Evolutionary conservation across 495 filamentous ascomycete genomes (phyloP), one percentile per base, ranked within the genome.

Genomic region (Penicillium pulvis): DNA sequence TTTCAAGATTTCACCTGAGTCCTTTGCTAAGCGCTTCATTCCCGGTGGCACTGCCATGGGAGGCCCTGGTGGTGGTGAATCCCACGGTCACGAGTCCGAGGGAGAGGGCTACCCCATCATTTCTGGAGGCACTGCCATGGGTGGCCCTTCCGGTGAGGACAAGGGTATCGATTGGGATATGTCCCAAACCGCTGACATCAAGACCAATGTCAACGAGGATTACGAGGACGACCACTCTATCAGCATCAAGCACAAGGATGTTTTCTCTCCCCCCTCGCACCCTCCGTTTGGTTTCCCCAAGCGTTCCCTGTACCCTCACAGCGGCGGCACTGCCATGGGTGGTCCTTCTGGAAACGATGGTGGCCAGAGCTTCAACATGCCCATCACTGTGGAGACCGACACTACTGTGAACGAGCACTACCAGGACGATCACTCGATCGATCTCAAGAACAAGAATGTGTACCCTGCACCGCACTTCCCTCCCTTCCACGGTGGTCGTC

Each of bases 371-470:
- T 67, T 67, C n/a, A 52, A 59, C 35, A 59, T 66, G 49, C 62
- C 66, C 6, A 65, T 62, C n/a, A 56, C 55, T 24, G 67, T 60
- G n/a, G 48, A 54, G 28, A 64, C 64, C 35, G 36, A 59, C 39
- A 67, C 64, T 2, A 42, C 52, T 1, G 53, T 69, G 16, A 59
- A 65, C 23, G 67, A 72, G n/a, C 41, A 24, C 6, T 46, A 58
- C 55, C 47, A 61, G 31, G 72, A 75, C 35, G 68, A 75, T 35
- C 72, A 75, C 59, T 71, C 68, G 1, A 63, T 66, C 14, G 48
- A 61, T 7, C 42, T 66, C 10, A 60, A 74, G 65, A n/a, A 68
- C 62, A 57, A 51, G 31, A 10, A 71, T 12, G 24, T 66, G 4
- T 52, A 63, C 54, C 39, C 49, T 8, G 44, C 60, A 16, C 61